Conservation (phyloP, 768 basidiomycete species). For the Collybia sp. region DNA sequence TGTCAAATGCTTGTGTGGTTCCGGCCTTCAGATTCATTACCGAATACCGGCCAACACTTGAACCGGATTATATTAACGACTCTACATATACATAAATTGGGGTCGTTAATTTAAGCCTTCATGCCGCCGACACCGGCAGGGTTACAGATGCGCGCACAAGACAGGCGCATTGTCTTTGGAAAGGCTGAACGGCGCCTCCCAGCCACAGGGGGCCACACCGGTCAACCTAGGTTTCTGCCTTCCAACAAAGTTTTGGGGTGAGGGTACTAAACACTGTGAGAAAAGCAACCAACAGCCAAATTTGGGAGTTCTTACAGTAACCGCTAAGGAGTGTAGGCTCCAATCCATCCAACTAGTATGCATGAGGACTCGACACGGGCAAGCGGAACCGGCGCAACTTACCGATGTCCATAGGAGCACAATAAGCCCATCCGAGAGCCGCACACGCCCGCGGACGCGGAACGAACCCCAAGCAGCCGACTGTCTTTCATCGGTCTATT, state of each 20-base stretch:
- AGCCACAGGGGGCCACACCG: conserved; percentile 30
- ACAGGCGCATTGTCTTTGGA: conserved; percentile 27
- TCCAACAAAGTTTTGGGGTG: conserved; percentile 49
- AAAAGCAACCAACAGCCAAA: background rate
- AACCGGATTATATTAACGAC: background rate
- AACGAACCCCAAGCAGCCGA: conserved; percentile 54
- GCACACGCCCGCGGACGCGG: conserved; percentile 50
- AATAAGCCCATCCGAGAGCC: conserved; percentile 56
- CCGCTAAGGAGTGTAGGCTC: conserved; percentile 41
- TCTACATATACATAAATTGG: background rate
- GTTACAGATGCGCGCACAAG: background rate
- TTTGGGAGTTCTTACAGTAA: conserved; percentile 31
- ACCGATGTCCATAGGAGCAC: conserved; percentile 50
- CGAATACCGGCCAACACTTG: conserved; percentile 5
- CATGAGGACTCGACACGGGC: background rate
- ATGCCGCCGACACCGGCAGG: too few species aligned
- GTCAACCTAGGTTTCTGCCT: conserved; percentile 32
- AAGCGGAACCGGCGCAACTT: conserved; percentile 14
- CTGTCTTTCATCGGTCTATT: conserved; percentile 41
- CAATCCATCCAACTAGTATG: conserved; percentile 17
- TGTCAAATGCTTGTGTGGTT: background rate
- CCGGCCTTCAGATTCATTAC: conserved; percentile 10
- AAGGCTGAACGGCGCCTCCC: conserved; percentile 51
- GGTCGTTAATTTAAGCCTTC: too few species aligned
- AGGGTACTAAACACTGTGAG: conserved; percentile 29